Base-by-base conservation (phyloP, 768 basidiomycete species). In the Psilocybe cubensis region DNA sequence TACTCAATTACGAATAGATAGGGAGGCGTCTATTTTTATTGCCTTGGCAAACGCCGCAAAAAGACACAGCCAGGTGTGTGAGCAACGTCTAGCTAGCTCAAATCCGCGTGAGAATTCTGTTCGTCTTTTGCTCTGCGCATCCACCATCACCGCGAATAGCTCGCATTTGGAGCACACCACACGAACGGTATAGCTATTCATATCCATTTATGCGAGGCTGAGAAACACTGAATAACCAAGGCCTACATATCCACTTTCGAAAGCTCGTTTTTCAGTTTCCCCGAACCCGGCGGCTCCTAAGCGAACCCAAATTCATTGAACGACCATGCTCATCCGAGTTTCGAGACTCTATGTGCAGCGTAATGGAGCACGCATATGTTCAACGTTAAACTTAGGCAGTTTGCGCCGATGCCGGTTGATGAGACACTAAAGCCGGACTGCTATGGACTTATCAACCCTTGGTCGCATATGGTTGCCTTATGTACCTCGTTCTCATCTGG, bases 401-500 rank as follows among this genome's bases (percentile, higher is more conserved):
- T 44, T 38, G 50, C 43, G 55, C 55, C 55, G 55, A 56, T 48
- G 46, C 55, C 55, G 55, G 55, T 49, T 56, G 55, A 56, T 52
- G 52, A 42, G 40, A 52, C 27, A 20, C 40, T 41, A 41, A 43
- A 52, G 52, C 31, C 53, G 35, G 35, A 38, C 35, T 38, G 35
- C 35, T 17, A 14, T 38, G 35, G 35, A 38, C 35, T 38, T 38
- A 38, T 38, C 35, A 38, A 11, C 35, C 35, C 35, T 38, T 38
- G 35, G 35, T 38, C 35, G 35, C 35, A 38, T 51, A 51, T 38
- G 33, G 31, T 40, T 51, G 38, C 27, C 49, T 23, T 31, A 20
- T 50, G 63, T 57, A 50, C 54, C 54, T 53, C 54, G 51, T 57
- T 63, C 63, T 63, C 59, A 61, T 52, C 59, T 40, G 48, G 62